Conservation (phyloP, 208 protist genomes). For the Novymonas esmeraldas region DNA sequence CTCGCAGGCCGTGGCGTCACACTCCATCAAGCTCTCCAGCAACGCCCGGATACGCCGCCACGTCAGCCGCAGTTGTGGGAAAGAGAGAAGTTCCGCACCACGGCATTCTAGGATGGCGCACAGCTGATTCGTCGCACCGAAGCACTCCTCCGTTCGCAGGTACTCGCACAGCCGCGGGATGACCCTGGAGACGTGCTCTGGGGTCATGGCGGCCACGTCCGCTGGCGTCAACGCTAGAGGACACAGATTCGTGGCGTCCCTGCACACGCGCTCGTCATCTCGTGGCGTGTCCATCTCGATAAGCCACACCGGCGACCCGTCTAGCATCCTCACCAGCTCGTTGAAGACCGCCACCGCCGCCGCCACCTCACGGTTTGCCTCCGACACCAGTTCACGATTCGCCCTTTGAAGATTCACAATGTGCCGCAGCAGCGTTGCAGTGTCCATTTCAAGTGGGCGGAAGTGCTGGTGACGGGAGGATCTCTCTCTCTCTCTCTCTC, state of each 20-base stretch:
- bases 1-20: neutral
- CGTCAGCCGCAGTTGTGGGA: constrained; percentile 8
- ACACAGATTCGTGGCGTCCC: neutral
- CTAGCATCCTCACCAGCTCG: constrained; percentile 20
- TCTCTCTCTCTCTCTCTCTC: too few relatives aligned
- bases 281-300: neutral
- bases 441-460: too few relatives aligned
- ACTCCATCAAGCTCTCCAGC: constrained; percentile 13
- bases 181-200: neutral
- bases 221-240: constrained; percentile 5
- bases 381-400: constrained; percentile 12
- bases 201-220: constrained; percentile 4
- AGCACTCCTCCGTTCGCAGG: constrained; percentile 3
- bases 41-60: constrained; percentile 21
- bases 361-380: constrained; percentile 5
- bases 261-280: neutral
- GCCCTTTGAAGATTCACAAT: constrained; percentile 7
- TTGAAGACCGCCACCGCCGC: constrained; percentile 24
- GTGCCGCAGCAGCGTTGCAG: constrained; percentile 9
- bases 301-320: constrained; percentile 6
- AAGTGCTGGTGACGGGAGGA: neutral
- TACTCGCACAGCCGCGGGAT: constrained; percentile 7
- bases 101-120: constrained; percentile 1
- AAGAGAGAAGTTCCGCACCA: neutral
- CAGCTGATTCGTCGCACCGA: neutral